Conservation (phyloP, 2,329 filamentous ascomycete species). For the Aspergillus viridinutans region DNA sequence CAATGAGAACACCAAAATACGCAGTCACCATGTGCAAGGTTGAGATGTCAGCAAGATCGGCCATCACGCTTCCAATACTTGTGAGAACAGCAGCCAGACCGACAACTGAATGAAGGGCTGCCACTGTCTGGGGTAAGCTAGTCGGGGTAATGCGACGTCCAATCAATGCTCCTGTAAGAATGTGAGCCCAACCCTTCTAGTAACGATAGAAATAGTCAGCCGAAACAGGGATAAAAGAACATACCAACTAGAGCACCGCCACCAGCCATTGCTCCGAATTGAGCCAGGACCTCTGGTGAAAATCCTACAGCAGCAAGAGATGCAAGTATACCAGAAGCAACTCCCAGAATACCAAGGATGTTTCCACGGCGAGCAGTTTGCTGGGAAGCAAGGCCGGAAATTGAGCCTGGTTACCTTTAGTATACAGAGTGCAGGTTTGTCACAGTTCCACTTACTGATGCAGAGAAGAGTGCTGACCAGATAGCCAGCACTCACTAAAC, state of each 20-base stretch:
- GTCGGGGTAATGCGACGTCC: constrained; percentile 85
- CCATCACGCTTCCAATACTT: constrained; percentile 81
- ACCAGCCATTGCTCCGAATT: constrained; percentile 73
- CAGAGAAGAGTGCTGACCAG: constrained; percentile 79
- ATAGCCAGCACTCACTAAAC: constrained; percentile 82
- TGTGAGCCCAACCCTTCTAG: constrained; percentile 3
- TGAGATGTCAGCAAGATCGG: constrained; percentile 64
- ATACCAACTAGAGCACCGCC: constrained; percentile 62
- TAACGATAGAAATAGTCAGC: neutral
- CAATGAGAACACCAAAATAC: constrained; percentile 81
- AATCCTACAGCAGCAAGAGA: constrained; percentile 80
- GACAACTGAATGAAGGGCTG: constrained; percentile 83
- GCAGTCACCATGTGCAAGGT: constrained; percentile 80
- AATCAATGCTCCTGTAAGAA: constrained; percentile 60
- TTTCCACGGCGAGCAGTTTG: constrained; percentile 80
- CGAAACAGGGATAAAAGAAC: neutral
- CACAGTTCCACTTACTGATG: constrained; percentile 51
- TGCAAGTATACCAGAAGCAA: constrained; percentile 75
- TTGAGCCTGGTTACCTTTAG: constrained; percentile 47
- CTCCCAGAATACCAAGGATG: constrained; percentile 79
- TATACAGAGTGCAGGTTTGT: neutral
- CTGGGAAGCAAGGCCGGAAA: constrained; percentile 78
- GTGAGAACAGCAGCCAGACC: constrained; percentile 84
- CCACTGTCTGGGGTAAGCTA: constrained; percentile 82
- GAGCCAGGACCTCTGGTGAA: constrained; percentile 69